Base-by-base conservation (phyloP, 305 asterid species). In the Ruellia speciosa region DNA sequence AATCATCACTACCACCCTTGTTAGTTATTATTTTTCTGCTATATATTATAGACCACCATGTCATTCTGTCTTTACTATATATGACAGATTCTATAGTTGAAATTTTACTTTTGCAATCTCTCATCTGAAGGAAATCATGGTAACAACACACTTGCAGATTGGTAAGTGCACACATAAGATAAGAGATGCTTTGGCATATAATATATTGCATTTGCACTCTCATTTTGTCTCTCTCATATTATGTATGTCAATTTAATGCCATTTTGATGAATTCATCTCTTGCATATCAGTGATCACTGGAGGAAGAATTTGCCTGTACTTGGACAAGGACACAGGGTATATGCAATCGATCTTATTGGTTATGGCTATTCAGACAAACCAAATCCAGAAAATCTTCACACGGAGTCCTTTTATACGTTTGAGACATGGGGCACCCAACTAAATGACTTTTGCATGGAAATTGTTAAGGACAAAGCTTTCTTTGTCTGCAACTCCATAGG, bases 351-450 rank as follows among this genome's bases (percentile, higher is more conserved):
- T 75, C 92, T 90, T 18, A 85, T 90, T 66, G 97, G 97, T 35
- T 90, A 90, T 65, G 97, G 97, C 48, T 87, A 85, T 79, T 90
- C 97, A n/a, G 96, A 90, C 78, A 90, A 90, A 75, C 97, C 97
- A 54, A 80, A 87, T 69, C 92, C 96, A 9, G 67, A 74, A 41
- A 71, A 78, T 15, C 85, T 85, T 67, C 75, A 74, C 58, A 65
- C 66, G 9, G 70, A 79, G 40, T 18, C 66, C 45, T 90, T 90
- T 52, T 90, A 90, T 69, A 83, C 94, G 12, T 90, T 90, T 65
- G 98, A 87, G 85, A 90, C 98, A 51, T 90, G 98, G 98, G 96
- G 77, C 59, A 69, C 73, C 66, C 98, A 90, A 72, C 70, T 90
- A 67, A 90, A 90, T 62, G 96, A 90, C 75, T 90, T 90, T 64